Conservation (phyloP, 2,329 filamentous ascomycete genomes). For the Colletotrichum sublineola region DNA sequence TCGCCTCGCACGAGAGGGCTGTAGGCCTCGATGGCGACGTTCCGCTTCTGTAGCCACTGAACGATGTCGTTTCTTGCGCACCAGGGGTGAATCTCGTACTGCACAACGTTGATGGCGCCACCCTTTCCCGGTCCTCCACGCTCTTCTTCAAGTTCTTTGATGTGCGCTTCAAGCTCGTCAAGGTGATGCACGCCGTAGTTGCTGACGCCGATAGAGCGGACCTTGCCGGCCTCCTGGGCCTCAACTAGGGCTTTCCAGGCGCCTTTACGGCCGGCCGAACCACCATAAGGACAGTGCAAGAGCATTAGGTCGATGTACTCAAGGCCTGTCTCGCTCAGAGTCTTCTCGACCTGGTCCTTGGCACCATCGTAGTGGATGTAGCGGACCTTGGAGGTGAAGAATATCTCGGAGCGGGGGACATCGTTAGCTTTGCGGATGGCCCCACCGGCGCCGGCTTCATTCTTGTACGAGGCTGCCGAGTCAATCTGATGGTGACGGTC, state of each 20-base stretch:
- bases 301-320: slow-evolving; percentile 77
- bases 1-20: slow-evolving; percentile 74
- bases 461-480: slow-evolving; percentile 65
- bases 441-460: slow-evolving; percentile 63
- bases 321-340: slow-evolving; percentile 72
- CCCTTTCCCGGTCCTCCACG: slow-evolving; percentile 73
- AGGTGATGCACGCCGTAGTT: slow-evolving; percentile 76
- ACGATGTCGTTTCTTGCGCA: slow-evolving; percentile 83
- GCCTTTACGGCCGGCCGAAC: slow-evolving; percentile 66
- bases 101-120: slow-evolving; percentile 84
- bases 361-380: slow-evolving; percentile 71
- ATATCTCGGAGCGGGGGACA: slow-evolving; percentile 62
- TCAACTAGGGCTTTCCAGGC: slow-evolving; percentile 75
- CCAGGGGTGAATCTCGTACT: slow-evolving; percentile 94
- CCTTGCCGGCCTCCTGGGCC: slow-evolving; percentile 70
- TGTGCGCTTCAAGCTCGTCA: slow-evolving; percentile 70
- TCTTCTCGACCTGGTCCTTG: slow-evolving; percentile 73
- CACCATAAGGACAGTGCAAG: slow-evolving; percentile 73
- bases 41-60: slow-evolving; percentile 77
- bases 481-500: slow-evolving; percentile 57
- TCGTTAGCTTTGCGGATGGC: slow-evolving; percentile 57
- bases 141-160: slow-evolving; percentile 71
- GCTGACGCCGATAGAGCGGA: slow-evolving; percentile 73
- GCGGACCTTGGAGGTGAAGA: slow-evolving; percentile 68
- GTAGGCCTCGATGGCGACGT: slow-evolving; percentile 74